Evolutionary conservation across 441 rosid genomes (phyloP).

Genomic region (Populus hybrid): DNA sequence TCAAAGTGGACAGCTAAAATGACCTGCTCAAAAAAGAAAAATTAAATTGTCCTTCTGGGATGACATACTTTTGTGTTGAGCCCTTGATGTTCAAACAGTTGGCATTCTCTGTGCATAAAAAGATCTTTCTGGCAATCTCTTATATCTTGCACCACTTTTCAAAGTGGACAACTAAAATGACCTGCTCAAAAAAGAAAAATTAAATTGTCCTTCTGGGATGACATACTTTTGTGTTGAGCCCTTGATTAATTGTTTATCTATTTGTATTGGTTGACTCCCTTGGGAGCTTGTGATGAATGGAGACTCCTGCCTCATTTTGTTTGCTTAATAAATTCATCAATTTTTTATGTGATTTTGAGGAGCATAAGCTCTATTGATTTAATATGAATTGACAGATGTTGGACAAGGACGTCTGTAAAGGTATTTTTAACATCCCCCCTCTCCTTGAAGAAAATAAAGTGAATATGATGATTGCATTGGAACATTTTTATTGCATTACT

Average conservation of each 20-base stretch:
- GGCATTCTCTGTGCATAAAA: too few species aligned
- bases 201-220: too few species aligned
- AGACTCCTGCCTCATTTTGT: neutral
- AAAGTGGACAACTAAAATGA: too few species aligned
- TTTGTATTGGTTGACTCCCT: neutral
- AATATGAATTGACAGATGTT: neutral
- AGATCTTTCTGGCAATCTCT: too few species aligned
- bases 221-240: too few species aligned
- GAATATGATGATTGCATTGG: neutral
- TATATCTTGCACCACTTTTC: too few species aligned
- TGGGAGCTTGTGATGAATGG: neutral
- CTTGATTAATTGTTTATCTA: neutral
- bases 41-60: too few species aligned
- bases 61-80: too few species aligned
- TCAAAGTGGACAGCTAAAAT: neutral
- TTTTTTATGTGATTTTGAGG: neutral
- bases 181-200: too few species aligned
- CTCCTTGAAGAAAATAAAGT: neutral
- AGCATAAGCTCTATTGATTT: neutral
- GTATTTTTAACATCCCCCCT: neutral
- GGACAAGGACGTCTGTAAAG: neutral
- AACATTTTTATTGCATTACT: neutral
- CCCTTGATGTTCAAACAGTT: too few species aligned
- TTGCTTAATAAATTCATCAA: neutral
- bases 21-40: too few species aligned